Conservation (phyloP, 2,329 filamentous ascomycete species). For the Beauveria scarabaeidicola region DNA sequence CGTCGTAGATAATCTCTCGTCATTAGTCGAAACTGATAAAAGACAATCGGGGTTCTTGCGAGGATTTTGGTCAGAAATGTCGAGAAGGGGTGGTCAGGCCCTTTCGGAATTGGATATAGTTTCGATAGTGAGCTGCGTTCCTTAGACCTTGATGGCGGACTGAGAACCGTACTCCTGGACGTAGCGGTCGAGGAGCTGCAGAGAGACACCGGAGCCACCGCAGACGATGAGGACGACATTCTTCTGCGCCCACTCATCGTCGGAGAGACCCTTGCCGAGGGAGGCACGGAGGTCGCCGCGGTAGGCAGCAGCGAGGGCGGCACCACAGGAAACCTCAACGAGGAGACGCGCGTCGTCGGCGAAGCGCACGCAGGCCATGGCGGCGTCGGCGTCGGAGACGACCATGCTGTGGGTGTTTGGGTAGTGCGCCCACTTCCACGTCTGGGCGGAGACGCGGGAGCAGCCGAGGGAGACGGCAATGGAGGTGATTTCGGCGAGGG, state of each 20-base stretch:
- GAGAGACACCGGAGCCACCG: slow-evolving; percentile 61
- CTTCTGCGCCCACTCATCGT: slow-evolving; percentile 53
- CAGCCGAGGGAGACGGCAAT: slow-evolving; percentile 68
- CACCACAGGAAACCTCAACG: slow-evolving; percentile 80
- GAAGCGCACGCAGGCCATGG: slow-evolving; percentile 65
- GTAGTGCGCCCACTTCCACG: slow-evolving; percentile 54
- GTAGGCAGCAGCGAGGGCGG: slow-evolving; percentile 63
- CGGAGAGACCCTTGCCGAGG: slow-evolving; percentile 43
- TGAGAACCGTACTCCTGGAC: slow-evolving; percentile 33
- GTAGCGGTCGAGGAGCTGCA: slow-evolving; percentile 53
- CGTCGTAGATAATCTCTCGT: neutral
- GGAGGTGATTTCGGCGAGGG: slow-evolving; percentile 63
- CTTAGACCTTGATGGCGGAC: slow-evolving; percentile 24
- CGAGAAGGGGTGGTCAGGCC: neutral
- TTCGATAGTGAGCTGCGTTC: neutral
- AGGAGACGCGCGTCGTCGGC: slow-evolving; percentile 74
- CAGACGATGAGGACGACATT: slow-evolving; percentile 82
- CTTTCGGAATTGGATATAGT: neutral
- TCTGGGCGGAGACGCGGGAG: slow-evolving; percentile 57
- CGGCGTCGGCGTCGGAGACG: slow-evolving; percentile 56
- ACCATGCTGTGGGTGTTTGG: slow-evolving; percentile 30
- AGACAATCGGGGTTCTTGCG: neutral
- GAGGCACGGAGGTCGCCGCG: slow-evolving; percentile 52
- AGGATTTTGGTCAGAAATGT: neutral
- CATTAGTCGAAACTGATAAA: neutral